These are phyloP conservation scores for Pyropia yezoensis DNA, from an alignment of 23 red algal species.

Conservation along the genomic window DNA sequence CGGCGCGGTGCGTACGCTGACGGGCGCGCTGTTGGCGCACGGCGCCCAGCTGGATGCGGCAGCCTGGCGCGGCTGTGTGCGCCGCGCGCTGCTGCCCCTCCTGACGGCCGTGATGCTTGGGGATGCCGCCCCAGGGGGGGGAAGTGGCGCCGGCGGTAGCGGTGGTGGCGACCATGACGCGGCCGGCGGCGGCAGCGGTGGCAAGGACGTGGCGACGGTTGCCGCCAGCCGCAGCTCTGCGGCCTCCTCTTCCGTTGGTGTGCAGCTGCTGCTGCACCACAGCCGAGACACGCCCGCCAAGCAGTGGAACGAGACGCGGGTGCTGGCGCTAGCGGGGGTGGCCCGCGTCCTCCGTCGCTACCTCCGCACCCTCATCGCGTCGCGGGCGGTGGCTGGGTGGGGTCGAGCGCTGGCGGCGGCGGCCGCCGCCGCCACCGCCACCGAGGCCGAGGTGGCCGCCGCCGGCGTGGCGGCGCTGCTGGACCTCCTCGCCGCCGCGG, in stretches of 20 bases:
- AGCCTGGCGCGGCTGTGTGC: constrained; percentile 48
- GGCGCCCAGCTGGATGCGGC: constrained; percentile 25
- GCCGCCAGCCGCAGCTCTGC: constrained; percentile 6
- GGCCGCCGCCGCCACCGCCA: constrained; percentile 20
- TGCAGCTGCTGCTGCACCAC: constrained; percentile 62
- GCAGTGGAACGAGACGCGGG: constrained; percentile 73
- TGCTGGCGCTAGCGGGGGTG: constrained; percentile 43
- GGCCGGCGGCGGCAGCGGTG: neutral
- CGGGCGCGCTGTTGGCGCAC: constrained; percentile 31
- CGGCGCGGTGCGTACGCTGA: constrained; percentile 59
- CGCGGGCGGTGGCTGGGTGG: constrained; percentile 36
- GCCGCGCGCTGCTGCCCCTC: constrained; percentile 34
- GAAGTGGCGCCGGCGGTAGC: no score
- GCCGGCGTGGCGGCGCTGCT: constrained; percentile 57
- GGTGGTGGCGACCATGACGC: constrained; percentile 6
- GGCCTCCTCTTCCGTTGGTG: neutral
- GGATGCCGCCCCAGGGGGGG: neutral
- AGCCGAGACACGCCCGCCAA: constrained; percentile 63
- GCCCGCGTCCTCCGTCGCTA: constrained; percentile 38
- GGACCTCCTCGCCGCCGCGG: constrained; percentile 49
- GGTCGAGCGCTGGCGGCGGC: constrained; percentile 33
- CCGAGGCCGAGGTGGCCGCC: constrained; percentile 37
- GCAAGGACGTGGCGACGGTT: constrained; percentile 3
- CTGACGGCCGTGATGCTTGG: constrained; percentile 45
- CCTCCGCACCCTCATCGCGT: constrained; percentile 40